Percentiles rank a stretch among this genome's conserved stretches.
phyloP scores from a whole-genome alignment of 345 rosid genomes.

The Gossypium rotundifolium region DNA sequence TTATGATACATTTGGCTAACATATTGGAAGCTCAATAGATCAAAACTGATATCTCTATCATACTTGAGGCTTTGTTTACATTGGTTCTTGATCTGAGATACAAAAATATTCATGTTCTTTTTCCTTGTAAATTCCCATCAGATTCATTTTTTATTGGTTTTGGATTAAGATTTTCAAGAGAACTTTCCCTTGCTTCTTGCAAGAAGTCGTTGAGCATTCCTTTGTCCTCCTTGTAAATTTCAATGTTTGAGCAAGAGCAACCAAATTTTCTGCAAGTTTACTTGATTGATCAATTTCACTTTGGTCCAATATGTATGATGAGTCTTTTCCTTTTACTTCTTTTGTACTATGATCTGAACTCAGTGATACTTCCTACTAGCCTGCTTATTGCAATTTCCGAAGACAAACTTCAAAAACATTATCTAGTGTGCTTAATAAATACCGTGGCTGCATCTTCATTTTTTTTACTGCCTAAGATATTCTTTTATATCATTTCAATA shows the following conservation, averaged over 20 bases:
- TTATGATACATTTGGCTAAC: background rate
- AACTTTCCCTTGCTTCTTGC: background rate
- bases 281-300: background rate
- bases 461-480: background rate
- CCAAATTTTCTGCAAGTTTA: background rate
- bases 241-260: background rate
- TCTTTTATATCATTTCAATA: background rate
- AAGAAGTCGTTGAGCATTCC: background rate
- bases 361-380: background rate
- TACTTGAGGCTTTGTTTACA: background rate
- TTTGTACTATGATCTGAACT: background rate
- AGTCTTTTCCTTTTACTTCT: background rate
- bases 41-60: background rate
- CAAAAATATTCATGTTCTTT: background rate
- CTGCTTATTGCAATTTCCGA: background rate
- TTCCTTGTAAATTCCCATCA: background rate
- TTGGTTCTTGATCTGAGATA: background rate
- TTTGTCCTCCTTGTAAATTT: background rate
- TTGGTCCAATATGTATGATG: background rate
- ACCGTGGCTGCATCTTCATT: background rate
- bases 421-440: background rate
- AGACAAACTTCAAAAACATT: background rate
- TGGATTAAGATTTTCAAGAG: background rate
- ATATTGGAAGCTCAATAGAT: background rate
- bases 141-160: background rate